These are phyloP conservation scores for Peronospora destructor DNA, from an alignment of 352 stramenopile species.

Conservation along the genomic window DNA sequence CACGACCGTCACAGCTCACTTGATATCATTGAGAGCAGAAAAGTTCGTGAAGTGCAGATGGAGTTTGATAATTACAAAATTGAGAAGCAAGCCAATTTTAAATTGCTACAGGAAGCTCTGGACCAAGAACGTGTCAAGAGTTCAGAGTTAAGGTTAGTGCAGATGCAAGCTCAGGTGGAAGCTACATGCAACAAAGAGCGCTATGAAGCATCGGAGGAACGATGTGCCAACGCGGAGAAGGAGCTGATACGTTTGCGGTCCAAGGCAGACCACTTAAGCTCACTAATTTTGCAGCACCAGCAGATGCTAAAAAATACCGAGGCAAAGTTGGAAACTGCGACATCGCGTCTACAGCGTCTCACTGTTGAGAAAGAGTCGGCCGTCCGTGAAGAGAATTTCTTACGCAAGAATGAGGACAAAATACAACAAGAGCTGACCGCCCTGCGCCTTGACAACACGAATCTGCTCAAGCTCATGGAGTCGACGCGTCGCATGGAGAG, in stretches of 20 bases:
- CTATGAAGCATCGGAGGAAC: constrained; percentile 46
- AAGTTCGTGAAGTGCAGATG: constrained; percentile 49
- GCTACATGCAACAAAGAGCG: constrained; percentile 57
- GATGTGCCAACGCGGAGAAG: constrained; percentile 50
- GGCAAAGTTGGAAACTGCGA: constrained; percentile 49
- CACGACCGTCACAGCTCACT: constrained; percentile 25
- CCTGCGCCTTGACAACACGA: constrained; percentile 67
- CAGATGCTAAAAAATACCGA: constrained; percentile 48
- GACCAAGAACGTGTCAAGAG: constrained; percentile 46
- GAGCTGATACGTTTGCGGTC: constrained; percentile 52
- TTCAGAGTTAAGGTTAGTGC: constrained; percentile 40
- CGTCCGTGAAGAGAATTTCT: constrained; percentile 35
- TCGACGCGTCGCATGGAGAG: constrained; percentile 61
- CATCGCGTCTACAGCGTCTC: constrained; percentile 33
- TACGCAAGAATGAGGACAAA: constrained; percentile 62
- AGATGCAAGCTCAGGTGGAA: constrained; percentile 72
- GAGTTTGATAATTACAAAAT: constrained; percentile 80
- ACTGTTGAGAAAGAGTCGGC: constrained; percentile 47
- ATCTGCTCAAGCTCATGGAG: constrained; percentile 75
- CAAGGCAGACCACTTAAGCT: constrained; percentile 55
- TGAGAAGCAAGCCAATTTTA: constrained; percentile 59
- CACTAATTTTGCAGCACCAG: constrained; percentile 59
- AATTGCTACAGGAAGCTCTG: constrained; percentile 60
- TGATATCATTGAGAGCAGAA: constrained; percentile 33
- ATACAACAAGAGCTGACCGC: constrained; percentile 49